Evolutionary conservation across 2,329 filamentous ascomycete genomes (phyloP), one percentile per base, ranked within the genome.

Genomic region (Aspergillus arachidicola): DNA sequence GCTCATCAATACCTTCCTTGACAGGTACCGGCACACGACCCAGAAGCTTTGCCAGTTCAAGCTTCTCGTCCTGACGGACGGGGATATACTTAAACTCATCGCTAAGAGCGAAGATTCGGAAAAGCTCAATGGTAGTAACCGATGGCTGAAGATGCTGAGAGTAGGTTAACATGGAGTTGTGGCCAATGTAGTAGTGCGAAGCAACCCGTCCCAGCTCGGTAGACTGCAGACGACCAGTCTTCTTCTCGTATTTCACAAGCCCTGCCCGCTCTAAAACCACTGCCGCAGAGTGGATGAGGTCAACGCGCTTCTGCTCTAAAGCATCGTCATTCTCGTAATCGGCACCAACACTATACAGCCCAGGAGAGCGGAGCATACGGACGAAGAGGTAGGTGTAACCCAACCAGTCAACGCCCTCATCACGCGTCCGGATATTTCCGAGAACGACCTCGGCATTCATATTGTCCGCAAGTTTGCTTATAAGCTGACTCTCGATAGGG

Each of bases 51-150:
- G 93, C 93, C 59, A 99, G 84, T 78, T 99, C 95, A 36, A 99
- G 84, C 82, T 98, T 98, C 83, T 99, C 95, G 72, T 99, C 95
- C 74, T 97, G 94, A 48, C 95, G 91, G 41, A 99, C 94, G 2
- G 95, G 95, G 48, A 99, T 99, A 78, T 96, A 99, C 79, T 97
- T 98, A 85, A 99, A 99, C 78, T 99, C 95, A 60, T 96, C 93
- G 73, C 95, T 98, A 41, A 98, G 86, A 14, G 96, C 91, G 75
- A 99, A 99, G 32, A 99, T 89, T 48, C 96, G 90, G 88, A 99
- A 98, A 48, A 99, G 86, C 79, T 99, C 95, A 67, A 99, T 97
- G 6, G 92, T 92, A 30, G 91, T 93, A 71, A 97, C 95, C 12
- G 91, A 93, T 16, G 94, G 93, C 75, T 97, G 94, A 55, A 99